Base-by-base conservation (phyloP, 257 asterid genomes). In the Ajuga chamaepitys region DNA sequence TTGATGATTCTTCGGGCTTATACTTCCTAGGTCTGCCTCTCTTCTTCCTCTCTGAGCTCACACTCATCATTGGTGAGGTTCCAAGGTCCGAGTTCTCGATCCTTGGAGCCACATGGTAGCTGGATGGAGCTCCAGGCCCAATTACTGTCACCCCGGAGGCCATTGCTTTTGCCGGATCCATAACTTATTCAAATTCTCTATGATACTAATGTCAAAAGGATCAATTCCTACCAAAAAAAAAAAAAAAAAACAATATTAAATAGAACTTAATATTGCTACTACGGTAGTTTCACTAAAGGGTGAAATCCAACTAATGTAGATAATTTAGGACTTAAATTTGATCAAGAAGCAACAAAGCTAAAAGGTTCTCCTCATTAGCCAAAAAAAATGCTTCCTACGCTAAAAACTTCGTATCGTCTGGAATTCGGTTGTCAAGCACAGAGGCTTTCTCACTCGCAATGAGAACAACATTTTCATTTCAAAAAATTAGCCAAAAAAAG, bases 21-120 rank as follows among this genome's bases (percentile, higher is more conserved):
- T 91, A 88, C 79, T 88, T 91, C 85, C 96, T 84, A 6, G 98
- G 98, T n/a, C 98, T 65, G 30, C 98, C 98, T 61, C 95, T 88
- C 83, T 85, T 91, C 86, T 91, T 91, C 90, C 73, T 88, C 77
- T 85, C 95, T 8, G 86, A 68, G 20, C 63, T 82, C 20, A 58
- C 55, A 68, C 64, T 58, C 25, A 73, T 68, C 5, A 70, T 26
- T 5, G 81, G 46, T 42, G 80, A 42, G 14, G 66, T 16, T 16
- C 70, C 83, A 0, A 66, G 28, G 32, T 74, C 84, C 0, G 81
- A 48, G 48, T 48, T 77, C 61, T 85, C 95, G 3, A 73, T 73
- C 71, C 87, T 74, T 7, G 88, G 74, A 4, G 74, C 89, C 75
- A 85, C 81, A 42, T 83, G 85, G 73, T 85, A 80, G 68, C 65